Evolutionary conservation across 179 eudicot genomes (phyloP), one percentile per base, ranked within the genome.

Genomic region (Actinidia polygama): DNA sequence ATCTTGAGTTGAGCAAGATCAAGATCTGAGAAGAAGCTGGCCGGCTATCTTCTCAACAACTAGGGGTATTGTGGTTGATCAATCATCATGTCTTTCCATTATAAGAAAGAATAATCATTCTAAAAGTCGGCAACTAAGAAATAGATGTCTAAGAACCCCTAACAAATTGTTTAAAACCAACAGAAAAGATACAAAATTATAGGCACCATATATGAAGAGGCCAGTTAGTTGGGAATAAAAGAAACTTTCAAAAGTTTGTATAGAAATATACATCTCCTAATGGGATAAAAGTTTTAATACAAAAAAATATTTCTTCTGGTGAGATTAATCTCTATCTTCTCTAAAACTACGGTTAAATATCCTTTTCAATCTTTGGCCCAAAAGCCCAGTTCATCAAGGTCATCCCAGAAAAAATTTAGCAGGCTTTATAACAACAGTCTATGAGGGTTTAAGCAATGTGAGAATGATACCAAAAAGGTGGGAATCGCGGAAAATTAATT

Each of bases 11-110:
- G 53, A 6, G 23, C 23, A 58, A 9, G 81, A 15, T 23, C 81
- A n/a, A n/a, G n/a, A n/a, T n/a, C n/a, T 78, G 7, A 23, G 81
- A 61, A 70, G 77, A 21, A 78, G 62, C 64, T 59, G 73, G 44
- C 71, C 72, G 26, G 78, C 63, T n/a, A 78, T 53, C 82, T 83
- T 83, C 72, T 78, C 71, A 61, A 78, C 64, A 49, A 70, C 69
- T 73, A 63, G 49, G 81, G 82, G 58, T 57, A 50, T 24, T 70
- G 77, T 70, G 70, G 54, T 54, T 78, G 85, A 70, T 83, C 85
- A 63, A 50, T 58, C 80, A 54, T 78, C 73, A 61, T 61, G 36
- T 50, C 50, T 71, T 54, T 40, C 23, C 73, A n/a, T 77, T 68
- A 49, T 47, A 69, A 46, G 79, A 44, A 69, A 44, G 15, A 58